Conservation (phyloP, 2,329 filamentous ascomycete genomes). For the Colletotrichum limetticola region DNA sequence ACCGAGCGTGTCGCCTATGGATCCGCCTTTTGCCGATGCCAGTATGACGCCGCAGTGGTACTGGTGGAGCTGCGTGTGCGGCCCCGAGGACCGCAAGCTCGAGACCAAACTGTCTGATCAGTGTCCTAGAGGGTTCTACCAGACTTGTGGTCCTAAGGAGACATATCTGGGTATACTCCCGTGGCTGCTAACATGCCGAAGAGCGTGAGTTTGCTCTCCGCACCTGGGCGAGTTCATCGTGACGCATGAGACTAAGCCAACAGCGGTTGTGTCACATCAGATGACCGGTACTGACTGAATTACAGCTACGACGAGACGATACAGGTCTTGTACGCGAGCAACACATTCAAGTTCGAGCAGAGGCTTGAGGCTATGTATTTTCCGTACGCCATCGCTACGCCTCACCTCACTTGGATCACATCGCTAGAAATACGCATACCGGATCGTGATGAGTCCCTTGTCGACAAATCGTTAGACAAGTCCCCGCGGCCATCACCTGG, state of each 20-base stretch:
- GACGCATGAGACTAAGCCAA: neutral
- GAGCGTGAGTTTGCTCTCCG: slow-evolving; percentile 28
- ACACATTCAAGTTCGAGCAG: slow-evolving; percentile 36
- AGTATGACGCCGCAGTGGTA: slow-evolving; percentile 32
- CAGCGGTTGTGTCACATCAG: neutral
- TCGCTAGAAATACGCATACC: slow-evolving; percentile 35
- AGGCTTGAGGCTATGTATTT: slow-evolving; percentile 34
- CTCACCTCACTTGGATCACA: slow-evolving; percentile 31
- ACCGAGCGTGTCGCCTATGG: slow-evolving; percentile 31
- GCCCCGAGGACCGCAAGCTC: slow-evolving; percentile 26
- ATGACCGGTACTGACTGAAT: slow-evolving; percentile 10
- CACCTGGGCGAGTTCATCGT: neutral
- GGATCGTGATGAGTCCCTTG: slow-evolving; percentile 31
- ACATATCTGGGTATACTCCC: slow-evolving; percentile 29
- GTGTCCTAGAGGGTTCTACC: slow-evolving; percentile 34
- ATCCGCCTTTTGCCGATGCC: slow-evolving; percentile 30
- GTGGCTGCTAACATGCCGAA: slow-evolving; percentile 33
- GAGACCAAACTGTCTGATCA: slow-evolving; percentile 31
- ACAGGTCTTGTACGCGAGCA: slow-evolving; percentile 33
- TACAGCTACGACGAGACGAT: slow-evolving; percentile 35
- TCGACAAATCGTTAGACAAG: slow-evolving; percentile 22
- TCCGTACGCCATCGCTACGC: slow-evolving; percentile 10
- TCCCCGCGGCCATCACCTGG: slow-evolving; percentile 10
- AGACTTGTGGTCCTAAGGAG: slow-evolving; percentile 28
- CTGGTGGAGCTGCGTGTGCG: slow-evolving; percentile 36